These are phyloP conservation scores for Aureobasidium leucospermi DNA, from an alignment of 2,329 filamentous ascomycete genomes.

Conservation along the genomic window DNA sequence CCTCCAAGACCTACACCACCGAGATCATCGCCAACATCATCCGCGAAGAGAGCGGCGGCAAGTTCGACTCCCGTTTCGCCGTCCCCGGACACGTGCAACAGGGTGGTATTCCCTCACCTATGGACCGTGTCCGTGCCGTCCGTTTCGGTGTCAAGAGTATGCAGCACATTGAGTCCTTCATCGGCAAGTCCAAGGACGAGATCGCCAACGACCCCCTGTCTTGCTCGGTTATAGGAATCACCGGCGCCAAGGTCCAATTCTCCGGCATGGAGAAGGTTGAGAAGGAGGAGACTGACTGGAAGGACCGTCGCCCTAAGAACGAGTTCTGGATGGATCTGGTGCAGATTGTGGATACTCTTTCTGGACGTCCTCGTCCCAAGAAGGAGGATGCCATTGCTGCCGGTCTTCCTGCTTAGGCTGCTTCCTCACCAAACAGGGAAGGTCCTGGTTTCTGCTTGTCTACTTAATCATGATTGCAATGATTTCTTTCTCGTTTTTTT, in stretches of 20 bases:
- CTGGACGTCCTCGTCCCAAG: conserved; percentile 49
- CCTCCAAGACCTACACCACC: conserved; percentile 82
- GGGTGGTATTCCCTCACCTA: conserved; percentile 83
- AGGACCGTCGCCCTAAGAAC: conserved; percentile 71
- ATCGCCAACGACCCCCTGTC: conserved; percentile 69
- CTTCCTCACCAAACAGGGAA: background rate
- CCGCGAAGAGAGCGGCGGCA: conserved; percentile 81
- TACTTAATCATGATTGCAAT: conserved; percentile 8
- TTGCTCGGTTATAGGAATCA: conserved; percentile 80
- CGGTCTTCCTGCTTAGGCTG: conserved; percentile 2
- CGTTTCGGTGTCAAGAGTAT: conserved; percentile 91
- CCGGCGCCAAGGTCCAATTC: conserved; percentile 84
- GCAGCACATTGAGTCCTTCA: conserved; percentile 77
- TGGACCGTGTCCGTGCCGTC: conserved; percentile 91
- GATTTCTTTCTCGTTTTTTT: background rate
- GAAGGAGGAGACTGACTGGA: conserved; percentile 84
- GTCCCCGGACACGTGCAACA: conserved; percentile 94
- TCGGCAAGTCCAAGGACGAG: conserved; percentile 55
- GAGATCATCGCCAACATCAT: conserved; percentile 95
- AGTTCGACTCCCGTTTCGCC: conserved; percentile 86
- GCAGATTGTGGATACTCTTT: conserved; percentile 75
- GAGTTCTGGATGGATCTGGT: conserved; percentile 82
- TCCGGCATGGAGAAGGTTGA: conserved; percentile 74
- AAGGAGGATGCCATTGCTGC: conserved; percentile 12
- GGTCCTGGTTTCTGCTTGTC: background rate